A percentile compares a stretch with the other conserved stretches of the same genome.
These are phyloP conservation scores for Boletales sp. DNA, from an alignment of 768 basidiomycete species.

Conservation along the genomic window DNA sequence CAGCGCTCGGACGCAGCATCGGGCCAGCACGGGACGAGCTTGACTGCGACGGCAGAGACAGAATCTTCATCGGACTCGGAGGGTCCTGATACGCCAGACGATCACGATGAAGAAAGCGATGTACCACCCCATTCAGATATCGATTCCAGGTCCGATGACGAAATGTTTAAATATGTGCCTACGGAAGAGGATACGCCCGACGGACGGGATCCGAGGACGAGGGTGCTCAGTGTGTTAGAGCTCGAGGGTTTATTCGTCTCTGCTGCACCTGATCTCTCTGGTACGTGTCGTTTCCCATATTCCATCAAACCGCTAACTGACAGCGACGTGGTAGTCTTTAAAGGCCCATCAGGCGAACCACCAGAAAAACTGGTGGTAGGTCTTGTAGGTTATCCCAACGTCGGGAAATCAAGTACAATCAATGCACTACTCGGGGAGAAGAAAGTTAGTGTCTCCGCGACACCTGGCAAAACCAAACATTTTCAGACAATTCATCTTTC, in stretches of 20 bases:
- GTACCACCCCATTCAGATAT: slow-evolving; percentile 23
- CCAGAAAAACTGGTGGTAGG: slow-evolving; percentile 74
- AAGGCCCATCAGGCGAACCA: slow-evolving; percentile 50
- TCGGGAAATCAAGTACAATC: slow-evolving; percentile 97
- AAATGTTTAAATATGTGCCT: slow-evolving; percentile 45
- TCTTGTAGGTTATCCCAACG: slow-evolving; percentile 97
- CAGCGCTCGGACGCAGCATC: background rate
- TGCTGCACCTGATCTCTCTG: slow-evolving; percentile 65
- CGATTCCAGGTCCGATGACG: slow-evolving; percentile 32
- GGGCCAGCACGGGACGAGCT: background rate
- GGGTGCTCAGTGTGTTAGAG: slow-evolving; percentile 81
- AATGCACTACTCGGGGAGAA: slow-evolving; percentile 95
- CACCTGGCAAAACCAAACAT: slow-evolving; percentile 98
- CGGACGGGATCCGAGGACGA: slow-evolving; percentile 59
- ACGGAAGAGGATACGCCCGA: slow-evolving; percentile 54
- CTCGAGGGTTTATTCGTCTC: slow-evolving; percentile 79
- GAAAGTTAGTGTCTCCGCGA: slow-evolving; percentile 97
- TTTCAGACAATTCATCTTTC: slow-evolving; percentile 98
- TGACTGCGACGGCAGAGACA: slow-evolving; percentile 5
- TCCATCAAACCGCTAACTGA: background rate
- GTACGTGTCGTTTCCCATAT: slow-evolving; percentile 39
- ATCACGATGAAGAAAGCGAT: slow-evolving; percentile 28
- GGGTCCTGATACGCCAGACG: slow-evolving; percentile 24
- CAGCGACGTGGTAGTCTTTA: slow-evolving; percentile 50
- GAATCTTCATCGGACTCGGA: slow-evolving; percentile 33